Evolutionary conservation across 352 stramenopile genomes (phyloP).

Genomic region (Albugo candida): DNA sequence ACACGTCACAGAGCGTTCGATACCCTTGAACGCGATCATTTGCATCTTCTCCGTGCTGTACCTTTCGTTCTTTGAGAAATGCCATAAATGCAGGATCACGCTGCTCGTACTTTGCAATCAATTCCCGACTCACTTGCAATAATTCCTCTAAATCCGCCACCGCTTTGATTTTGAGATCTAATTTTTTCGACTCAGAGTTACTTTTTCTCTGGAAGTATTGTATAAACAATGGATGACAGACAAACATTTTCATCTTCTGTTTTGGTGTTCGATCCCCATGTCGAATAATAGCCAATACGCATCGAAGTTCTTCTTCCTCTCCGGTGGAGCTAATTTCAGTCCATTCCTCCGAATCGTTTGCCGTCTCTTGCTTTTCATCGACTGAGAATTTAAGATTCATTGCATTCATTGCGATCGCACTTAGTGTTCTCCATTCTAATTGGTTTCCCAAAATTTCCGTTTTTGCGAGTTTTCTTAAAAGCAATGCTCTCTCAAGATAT

Average conservation of each 20-base stretch:
- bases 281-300: conserved; percentile 96
- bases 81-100: conserved; percentile 34
- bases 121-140: conserved; percentile 51
- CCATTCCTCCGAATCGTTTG: background rate
- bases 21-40: conserved; percentile 67
- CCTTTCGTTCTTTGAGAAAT: conserved; percentile 31
- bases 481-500: conserved; percentile 49
- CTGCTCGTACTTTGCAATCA: conserved; percentile 43
- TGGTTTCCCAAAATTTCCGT: conserved; percentile 21
- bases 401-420: conserved; percentile 30
- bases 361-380: conserved; percentile 11
- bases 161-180: conserved; percentile 74
- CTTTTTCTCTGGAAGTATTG: conserved; percentile 51
- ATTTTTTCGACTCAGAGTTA: conserved; percentile 10
- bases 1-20: conserved; percentile 83
- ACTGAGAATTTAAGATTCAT: conserved; percentile 29
- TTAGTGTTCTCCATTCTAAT: conserved; percentile 2
- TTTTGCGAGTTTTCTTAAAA: conserved; percentile 1
- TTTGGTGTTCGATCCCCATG: conserved; percentile 99
- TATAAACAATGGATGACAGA: conserved; percentile 81
- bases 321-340: background rate
- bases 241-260: conserved; percentile 98
- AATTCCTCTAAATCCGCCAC: conserved; percentile 60
- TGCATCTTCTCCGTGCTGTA: conserved; percentile 33
- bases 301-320: conserved; percentile 91